Evolutionary conservation across 768 basidiomycete genomes (phyloP), one percentile per base, ranked within the genome.

Genomic region (Mycena vitilis): DNA sequence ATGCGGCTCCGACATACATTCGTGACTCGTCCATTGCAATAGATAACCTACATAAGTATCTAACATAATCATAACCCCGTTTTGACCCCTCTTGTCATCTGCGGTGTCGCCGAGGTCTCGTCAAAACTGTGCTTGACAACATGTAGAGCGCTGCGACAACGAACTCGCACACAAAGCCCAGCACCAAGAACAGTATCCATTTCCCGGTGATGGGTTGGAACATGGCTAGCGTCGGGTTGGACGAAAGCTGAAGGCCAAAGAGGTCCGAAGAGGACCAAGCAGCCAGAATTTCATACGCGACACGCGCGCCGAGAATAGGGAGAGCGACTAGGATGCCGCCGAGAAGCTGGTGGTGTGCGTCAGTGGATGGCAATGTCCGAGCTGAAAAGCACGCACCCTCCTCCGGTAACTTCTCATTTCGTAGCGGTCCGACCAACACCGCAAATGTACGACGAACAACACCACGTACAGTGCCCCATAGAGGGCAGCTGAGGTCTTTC

Each of bases 151-250:
- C 65, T 55, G 82, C 81, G 16, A 85, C 81, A 44, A 82, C 74
- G 71, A 81, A 88, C 77, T 93, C 91, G 86, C 87, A 88, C 47
- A 91, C 67, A 45, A 89, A 79, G 16, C 85, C 84, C 81, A 92
- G 85, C 62, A 84, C 77, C 37, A 91, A 81, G 75, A 84, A 92
- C 70, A 87, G 71, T 56, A 84, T 76, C 88, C 87, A 91, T 66
- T 84, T 77, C 37, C 90, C 89, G 3, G 83, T 85, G 42, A 87
- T 73, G 57, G 86, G 81, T 71, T 89, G 88, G 75, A 90, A 86
- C 74, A 84, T 84, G 44, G 83, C 84, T 9, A 91, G 82, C 7
- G 80, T 77, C 22, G 79, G 68, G 69, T 85, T 85, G 23, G 78
- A 68, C 10, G 83, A 82, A 36, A 74, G 77, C 54, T 77, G 51